A percentile compares a stretch with the other conserved stretches of the same genome.
Evolutionary conservation across 2,329 filamentous ascomycete genomes (phyloP).

Genomic region (Endothia cerciana): DNA sequence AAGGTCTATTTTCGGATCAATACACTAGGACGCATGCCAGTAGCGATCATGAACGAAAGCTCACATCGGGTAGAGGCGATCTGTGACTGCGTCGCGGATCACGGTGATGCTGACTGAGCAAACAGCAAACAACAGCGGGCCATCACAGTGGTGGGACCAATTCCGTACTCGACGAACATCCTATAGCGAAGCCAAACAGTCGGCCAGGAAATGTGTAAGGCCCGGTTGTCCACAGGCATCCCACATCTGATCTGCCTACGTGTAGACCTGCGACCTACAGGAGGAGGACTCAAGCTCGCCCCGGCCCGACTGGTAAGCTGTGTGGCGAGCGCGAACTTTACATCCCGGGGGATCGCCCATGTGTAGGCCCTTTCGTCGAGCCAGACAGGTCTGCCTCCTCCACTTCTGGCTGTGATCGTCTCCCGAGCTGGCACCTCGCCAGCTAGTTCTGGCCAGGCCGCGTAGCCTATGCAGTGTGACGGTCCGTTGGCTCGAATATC

Average conservation of each 20-base stretch:
- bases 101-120: neutral
- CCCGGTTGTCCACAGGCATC: neutral
- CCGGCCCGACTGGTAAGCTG: neutral
- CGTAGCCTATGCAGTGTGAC: neutral
- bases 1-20: neutral
- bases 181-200: neutral
- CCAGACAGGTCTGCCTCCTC: neutral
- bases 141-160: neutral
- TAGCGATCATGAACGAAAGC: neutral
- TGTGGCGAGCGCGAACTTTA: neutral
- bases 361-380: neutral
- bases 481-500: neutral
- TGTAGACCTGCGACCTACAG: neutral
- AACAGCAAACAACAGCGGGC: too few relatives aligned
- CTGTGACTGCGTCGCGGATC: neutral
- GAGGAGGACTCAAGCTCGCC: neutral
- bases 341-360: neutral
- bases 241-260: neutral
- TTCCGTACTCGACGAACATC: neutral
- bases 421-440: neutral
- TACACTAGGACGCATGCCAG: neutral
- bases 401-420: slow-evolving; percentile 6
- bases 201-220: neutral
- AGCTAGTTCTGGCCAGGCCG: neutral
- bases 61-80: neutral